Conservation (phyloP, 495 filamentous ascomycete species). For the Podospora comata region DNA sequence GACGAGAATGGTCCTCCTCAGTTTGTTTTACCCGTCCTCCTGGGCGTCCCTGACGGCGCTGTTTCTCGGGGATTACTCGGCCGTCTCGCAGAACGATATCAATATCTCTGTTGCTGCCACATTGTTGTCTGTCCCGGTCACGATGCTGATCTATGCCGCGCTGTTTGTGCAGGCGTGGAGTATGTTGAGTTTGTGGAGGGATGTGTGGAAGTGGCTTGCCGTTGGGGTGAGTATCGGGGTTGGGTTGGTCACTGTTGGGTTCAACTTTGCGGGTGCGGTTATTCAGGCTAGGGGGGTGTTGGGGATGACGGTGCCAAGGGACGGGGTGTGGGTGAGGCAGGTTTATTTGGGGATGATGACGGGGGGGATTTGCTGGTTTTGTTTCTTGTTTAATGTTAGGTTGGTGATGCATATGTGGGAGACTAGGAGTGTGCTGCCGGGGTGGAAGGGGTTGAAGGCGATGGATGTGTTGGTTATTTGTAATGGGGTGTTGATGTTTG, state of each 20-base stretch:
- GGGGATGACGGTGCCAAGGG: constrained; percentile 10
- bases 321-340: constrained; percentile 46
- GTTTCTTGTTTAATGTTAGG: constrained; percentile 66
- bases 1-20: constrained; percentile 57
- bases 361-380: constrained; percentile 71
- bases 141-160: constrained; percentile 60
- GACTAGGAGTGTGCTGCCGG: constrained; percentile 33
- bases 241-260: constrained; percentile 54
- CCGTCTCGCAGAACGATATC: constrained; percentile 47
- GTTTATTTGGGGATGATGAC: constrained; percentile 55
- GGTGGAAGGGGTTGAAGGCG: constrained; percentile 27
- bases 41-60: constrained; percentile 59
- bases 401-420: constrained; percentile 51
- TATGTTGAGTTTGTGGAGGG: constrained; percentile 51
- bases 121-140: constrained; percentile 55
- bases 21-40: constrained; percentile 56
- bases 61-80: constrained; percentile 54
- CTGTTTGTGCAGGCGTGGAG: constrained; percentile 71
- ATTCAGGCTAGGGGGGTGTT: constrained; percentile 55
- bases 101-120: constrained; percentile 51
- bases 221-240: constrained; percentile 50
- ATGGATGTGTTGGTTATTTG: constrained; percentile 42
- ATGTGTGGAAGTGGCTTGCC: constrained; percentile 40
- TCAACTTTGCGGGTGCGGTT: constrained; percentile 58
- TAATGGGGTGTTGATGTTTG: constrained; percentile 52